These are phyloP conservation scores for Geoglossum cookeanum DNA, from an alignment of 2,329 filamentous ascomycete genomes.

Conservation along the genomic window DNA sequence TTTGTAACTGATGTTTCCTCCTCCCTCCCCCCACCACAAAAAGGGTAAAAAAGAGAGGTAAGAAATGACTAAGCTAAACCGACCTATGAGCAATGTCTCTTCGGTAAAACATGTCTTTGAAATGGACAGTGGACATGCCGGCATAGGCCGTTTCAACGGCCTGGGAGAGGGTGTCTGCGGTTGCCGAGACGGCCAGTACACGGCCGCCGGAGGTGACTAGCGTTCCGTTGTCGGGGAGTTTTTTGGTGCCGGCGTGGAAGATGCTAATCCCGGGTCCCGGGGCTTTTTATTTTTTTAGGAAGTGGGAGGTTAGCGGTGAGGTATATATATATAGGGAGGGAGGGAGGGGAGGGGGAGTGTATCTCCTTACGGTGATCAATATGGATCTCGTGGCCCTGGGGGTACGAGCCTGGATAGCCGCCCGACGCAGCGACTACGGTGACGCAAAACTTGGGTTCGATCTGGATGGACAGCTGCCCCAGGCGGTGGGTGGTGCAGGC, in stretches of 20 bases:
- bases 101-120: constrained; percentile 78
- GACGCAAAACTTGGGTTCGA: constrained; percentile 54
- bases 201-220: constrained; percentile 69
- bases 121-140: constrained; percentile 60
- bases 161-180: constrained; percentile 52
- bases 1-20: too few species aligned
- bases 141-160: constrained; percentile 80
- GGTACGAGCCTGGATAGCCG: constrained; percentile 75
- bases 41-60: too few species aligned
- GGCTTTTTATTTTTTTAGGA: constrained; percentile 11
- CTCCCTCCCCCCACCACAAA: too few species aligned
- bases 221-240: constrained; percentile 34
- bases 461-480: constrained; percentile 45
- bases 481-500: constrained; percentile 64
- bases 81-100: constrained; percentile 73
- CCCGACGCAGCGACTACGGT: constrained; percentile 89
- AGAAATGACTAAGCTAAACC: too few species aligned
- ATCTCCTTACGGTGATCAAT: constrained; percentile 31
- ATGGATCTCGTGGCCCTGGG: constrained; percentile 51
- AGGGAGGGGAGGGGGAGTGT: too few species aligned
- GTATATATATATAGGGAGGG: too few species aligned
- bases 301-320: too few species aligned
- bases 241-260: constrained; percentile 77
- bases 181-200: constrained; percentile 83
- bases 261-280: constrained; percentile 36